These are phyloP conservation scores for Nepenthes alata DNA, from an alignment of 179 eudicot genomes.

Conservation along the genomic window DNA sequence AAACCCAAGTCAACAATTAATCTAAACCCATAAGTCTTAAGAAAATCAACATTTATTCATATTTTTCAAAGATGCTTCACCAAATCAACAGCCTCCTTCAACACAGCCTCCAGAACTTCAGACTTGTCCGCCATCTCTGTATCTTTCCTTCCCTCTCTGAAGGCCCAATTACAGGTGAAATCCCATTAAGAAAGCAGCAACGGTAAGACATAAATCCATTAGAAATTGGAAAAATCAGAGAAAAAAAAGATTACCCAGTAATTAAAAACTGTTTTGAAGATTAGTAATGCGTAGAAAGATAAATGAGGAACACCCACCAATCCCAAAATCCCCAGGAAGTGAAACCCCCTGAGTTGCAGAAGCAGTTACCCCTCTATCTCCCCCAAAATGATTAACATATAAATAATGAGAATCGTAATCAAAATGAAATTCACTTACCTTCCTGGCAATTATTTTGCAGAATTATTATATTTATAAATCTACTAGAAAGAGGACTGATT, in stretches of 20 bases:
- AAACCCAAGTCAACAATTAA: slow-evolving; percentile 6
- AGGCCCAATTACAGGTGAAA: slow-evolving; percentile 19
- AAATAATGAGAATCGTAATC: not conserved
- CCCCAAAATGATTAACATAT: not conserved
- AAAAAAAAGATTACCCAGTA: slow-evolving; percentile 15
- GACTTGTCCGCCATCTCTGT: slow-evolving; percentile 57
- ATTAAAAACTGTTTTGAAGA: slow-evolving; percentile 13
- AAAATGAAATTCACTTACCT: not conserved
- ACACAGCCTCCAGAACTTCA: slow-evolving; percentile 71
- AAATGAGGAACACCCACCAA: slow-evolving; percentile 26
- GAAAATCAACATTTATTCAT: not conserved
- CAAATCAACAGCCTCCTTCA: slow-evolving; percentile 94
- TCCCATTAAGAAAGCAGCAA: slow-evolving; percentile 22
- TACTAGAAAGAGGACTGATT: not conserved
- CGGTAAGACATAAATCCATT: slow-evolving; percentile 21
- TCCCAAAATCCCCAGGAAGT: slow-evolving; percentile 27
- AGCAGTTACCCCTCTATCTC: slow-evolving; percentile 10
- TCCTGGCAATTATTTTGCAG: not conserved
- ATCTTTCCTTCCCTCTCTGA: slow-evolving; percentile 8
- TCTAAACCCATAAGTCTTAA: not conserved
- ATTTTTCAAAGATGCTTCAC: slow-evolving; percentile 39
- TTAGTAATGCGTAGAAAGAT: slow-evolving; percentile 11
- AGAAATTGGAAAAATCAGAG: slow-evolving; percentile 9
- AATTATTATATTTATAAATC: no score
- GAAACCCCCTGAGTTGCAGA: slow-evolving; percentile 20